Percentiles rank a stretch among this genome's conserved stretches.
Evolutionary conservation across 2,329 filamentous ascomycete species (phyloP).

Genomic region (Talaromyces sp.): DNA sequence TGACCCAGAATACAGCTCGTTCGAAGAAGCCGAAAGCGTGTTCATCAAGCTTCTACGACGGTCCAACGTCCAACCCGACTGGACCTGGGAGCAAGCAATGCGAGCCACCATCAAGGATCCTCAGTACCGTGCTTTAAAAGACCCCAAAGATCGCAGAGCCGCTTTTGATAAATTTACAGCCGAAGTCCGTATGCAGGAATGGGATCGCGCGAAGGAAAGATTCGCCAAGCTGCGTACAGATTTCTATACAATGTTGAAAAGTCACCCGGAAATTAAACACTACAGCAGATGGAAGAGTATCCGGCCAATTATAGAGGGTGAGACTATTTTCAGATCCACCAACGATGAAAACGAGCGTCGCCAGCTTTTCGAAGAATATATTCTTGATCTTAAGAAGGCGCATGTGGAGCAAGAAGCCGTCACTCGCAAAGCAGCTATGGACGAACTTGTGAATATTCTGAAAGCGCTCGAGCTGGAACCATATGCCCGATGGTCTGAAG

Average conservation of each 20-base stretch:
- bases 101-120: constrained; percentile 82
- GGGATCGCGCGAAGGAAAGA: constrained; percentile 89
- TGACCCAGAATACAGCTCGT: constrained; percentile 73
- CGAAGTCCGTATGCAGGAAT: constrained; percentile 86
- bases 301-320: constrained; percentile 86
- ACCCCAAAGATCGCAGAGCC: constrained; percentile 82
- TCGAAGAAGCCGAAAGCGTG: constrained; percentile 86
- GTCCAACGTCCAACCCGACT: constrained; percentile 82
- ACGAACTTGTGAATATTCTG: constrained; percentile 74
- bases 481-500: constrained; percentile 92
- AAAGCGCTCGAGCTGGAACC: constrained; percentile 80
- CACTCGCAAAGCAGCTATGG: constrained; percentile 75
- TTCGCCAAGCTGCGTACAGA: constrained; percentile 86
- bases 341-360: constrained; percentile 82
- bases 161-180: constrained; percentile 95
- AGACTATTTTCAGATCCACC: constrained; percentile 91
- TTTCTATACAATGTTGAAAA: constrained; percentile 93
- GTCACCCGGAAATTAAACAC: constrained; percentile 94
- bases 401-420: constrained; percentile 72
- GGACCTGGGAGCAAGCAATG: constrained; percentile 88
- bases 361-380: constrained; percentile 91
- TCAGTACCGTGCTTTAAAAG: constrained; percentile 88
- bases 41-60: constrained; percentile 88
- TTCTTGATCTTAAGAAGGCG: constrained; percentile 74
- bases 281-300: constrained; percentile 98